Evolutionary conservation across 768 basidiomycete species (phyloP), one percentile per base, ranked within the genome.

Genomic region (Tylopilus subfusipes): DNA sequence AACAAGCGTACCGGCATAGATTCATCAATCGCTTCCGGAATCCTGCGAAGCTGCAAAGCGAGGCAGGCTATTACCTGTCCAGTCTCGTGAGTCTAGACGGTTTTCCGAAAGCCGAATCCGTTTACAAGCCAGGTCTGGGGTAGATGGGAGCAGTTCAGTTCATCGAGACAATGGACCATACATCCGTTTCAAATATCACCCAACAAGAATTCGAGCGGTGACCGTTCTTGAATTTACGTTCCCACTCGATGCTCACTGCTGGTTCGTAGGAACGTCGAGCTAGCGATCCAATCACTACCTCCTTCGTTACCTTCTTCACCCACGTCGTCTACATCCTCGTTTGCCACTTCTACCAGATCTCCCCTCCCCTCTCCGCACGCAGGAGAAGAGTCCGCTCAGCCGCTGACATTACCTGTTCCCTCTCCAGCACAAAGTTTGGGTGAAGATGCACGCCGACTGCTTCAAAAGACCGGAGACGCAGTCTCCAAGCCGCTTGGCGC

Each of bases 151-250:
- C 97, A 2, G 91, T 98, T 33, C 90, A 92, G 1, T 99, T 98
- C 68, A 94, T 99, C 57, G 97, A 99, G 72, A 91, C 93, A 0
- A 94, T 99, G 92, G 97, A 98, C 68, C 90, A 95, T 54, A 88
- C 93, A 0, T 90, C 90, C 9, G 74, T 99, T 40, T 96, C 93
- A n/a, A 87, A 90, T 62, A 98, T 98, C 57, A 83, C 90, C 1
- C 90, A 93, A 68, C 88, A 89, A 42, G 93, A 98, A 58, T 99
- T 99, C 55, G 97, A 98, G 67, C 76, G 72, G 86, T 88, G 64
- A 53, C 48, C 39, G 75, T 59, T 45, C 59, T 31, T n/a, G 13
- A 18, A 16, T 3, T 5, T 4, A 24, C 33, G 18, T 30, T 50
- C 57, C 29, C 46, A 39, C 21, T 25, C 53, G 22, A 21, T 59